Evolutionary conservation across 345 rosid species (phyloP).

Genomic region (Salix dunnii): DNA sequence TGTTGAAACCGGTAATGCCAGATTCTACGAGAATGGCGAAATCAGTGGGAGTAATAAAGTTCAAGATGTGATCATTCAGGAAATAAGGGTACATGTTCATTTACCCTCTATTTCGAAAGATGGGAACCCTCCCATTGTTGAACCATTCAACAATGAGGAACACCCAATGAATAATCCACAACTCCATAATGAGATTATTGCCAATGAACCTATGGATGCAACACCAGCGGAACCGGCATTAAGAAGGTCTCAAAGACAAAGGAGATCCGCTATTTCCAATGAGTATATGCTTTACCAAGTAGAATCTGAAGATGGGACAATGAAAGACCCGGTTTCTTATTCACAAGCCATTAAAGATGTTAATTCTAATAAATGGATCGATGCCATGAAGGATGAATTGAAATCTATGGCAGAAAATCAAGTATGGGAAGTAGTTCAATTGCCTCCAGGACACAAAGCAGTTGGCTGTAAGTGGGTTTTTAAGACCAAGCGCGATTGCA

Average conservation of each 20-base stretch:
- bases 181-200: not conserved
- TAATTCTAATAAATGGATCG: not conserved
- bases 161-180: not conserved
- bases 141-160: not conserved
- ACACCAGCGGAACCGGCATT: not conserved
- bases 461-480: not conserved
- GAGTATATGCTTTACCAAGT: not conserved
- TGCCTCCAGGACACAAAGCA: not conserved
- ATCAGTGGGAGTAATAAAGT: not conserved
- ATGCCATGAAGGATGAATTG: not conserved
- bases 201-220: not conserved
- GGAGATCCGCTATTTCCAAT: not conserved
- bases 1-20: too few relatives aligned
- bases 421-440: not conserved
- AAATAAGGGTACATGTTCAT: not conserved
- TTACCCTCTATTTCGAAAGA: not conserved
- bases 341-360: not conserved
- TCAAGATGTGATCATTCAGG: not conserved
- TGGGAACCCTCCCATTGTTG: not conserved
- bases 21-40: not conserved
- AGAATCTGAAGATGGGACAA: not conserved
- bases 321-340: not conserved
- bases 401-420: not conserved
- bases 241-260: not conserved
- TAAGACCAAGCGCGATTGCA: not conserved